A percentile compares a stretch with the other conserved stretches of the same genome.
Conservation (phyloP, 2,329 filamentous ascomycete genomes). For the Paramyrothecium roridum region DNA sequence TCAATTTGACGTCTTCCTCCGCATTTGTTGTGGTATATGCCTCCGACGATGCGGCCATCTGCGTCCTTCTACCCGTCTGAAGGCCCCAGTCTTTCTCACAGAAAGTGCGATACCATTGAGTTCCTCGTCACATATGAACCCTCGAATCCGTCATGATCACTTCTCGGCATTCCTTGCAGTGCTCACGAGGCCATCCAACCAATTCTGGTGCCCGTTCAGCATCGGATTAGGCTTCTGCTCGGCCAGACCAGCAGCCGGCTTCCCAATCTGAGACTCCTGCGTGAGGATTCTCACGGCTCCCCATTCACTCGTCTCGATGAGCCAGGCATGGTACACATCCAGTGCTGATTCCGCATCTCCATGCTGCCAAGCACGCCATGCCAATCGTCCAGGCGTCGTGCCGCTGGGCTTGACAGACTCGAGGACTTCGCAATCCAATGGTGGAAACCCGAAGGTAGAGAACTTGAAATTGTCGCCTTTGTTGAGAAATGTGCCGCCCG, state of each 20-base stretch:
- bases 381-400: constrained; percentile 14
- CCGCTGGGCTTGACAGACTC: constrained; percentile 16
- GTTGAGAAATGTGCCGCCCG: constrained; percentile 15
- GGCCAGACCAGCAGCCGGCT: constrained; percentile 14
- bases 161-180: neutral
- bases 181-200: constrained; percentile 20
- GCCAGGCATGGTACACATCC: constrained; percentile 22
- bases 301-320: constrained; percentile 23
- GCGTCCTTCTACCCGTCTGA: too few species aligned
- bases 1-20: too few species aligned
- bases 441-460: constrained; percentile 23
- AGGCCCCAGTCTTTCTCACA: too few species aligned
- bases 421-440: constrained; percentile 15
- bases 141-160: too few species aligned
- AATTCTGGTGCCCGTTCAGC: constrained; percentile 23
- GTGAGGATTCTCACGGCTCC: constrained; percentile 21
- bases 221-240: constrained; percentile 19
- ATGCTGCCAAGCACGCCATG: constrained; percentile 17
- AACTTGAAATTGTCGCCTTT: constrained; percentile 22
- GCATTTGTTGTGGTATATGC: too few species aligned
- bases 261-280: constrained; percentile 25
- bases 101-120: too few species aligned
- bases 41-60: too few species aligned
- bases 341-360: constrained; percentile 10
- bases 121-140: too few species aligned